A percentile compares a stretch with the other conserved stretches of the same genome.
phyloP scores from a whole-genome alignment of 805 yeast species.

The Yueomyces sinensis region DNA sequence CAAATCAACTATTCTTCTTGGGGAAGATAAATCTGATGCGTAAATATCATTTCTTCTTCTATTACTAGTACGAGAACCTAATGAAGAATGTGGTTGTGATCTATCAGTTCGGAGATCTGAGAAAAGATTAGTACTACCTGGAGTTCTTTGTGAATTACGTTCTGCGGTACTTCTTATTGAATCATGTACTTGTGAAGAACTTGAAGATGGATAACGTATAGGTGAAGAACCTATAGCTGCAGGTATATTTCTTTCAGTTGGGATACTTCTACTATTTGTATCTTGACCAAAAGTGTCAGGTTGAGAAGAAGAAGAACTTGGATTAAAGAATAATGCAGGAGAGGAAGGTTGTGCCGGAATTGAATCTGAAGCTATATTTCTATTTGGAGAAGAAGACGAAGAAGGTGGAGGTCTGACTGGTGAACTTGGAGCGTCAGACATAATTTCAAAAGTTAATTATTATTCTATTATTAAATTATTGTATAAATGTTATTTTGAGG shows the following conservation, averaged over 20 bases:
- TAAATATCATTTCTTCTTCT: slow-evolving; percentile 71
- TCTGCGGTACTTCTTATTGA: slow-evolving; percentile 10
- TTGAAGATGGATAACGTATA: slow-evolving; percentile 30
- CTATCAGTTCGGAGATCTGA: slow-evolving; percentile 34
- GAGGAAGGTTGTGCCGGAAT: slow-evolving; percentile 26
- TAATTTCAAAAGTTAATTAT: neutral
- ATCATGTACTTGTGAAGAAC: slow-evolving; percentile 8
- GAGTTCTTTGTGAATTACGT: slow-evolving; percentile 4
- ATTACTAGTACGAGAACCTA: slow-evolving; percentile 31
- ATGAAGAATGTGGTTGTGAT: slow-evolving; percentile 25
- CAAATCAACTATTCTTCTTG: slow-evolving; percentile 50
- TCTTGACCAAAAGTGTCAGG: slow-evolving; percentile 18
- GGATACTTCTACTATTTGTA: slow-evolving; percentile 4
- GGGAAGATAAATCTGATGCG: slow-evolving; percentile 60
- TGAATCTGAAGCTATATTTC: slow-evolving; percentile 23
- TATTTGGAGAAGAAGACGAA: slow-evolving; percentile 24
- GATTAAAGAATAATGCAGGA: slow-evolving; percentile 23
- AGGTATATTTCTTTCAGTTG: neutral
- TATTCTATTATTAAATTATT: neutral
- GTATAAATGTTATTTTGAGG: no score
- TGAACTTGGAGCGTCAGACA: slow-evolving; percentile 16
- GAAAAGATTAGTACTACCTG: slow-evolving; percentile 22
- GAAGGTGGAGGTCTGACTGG: slow-evolving; percentile 22
- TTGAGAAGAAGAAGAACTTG: slow-evolving; percentile 21
- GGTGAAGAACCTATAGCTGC: slow-evolving; percentile 31